These are phyloP conservation scores for Globisporangium solare DNA, from an alignment of 352 stramenopile genomes.

Conservation along the genomic window DNA sequence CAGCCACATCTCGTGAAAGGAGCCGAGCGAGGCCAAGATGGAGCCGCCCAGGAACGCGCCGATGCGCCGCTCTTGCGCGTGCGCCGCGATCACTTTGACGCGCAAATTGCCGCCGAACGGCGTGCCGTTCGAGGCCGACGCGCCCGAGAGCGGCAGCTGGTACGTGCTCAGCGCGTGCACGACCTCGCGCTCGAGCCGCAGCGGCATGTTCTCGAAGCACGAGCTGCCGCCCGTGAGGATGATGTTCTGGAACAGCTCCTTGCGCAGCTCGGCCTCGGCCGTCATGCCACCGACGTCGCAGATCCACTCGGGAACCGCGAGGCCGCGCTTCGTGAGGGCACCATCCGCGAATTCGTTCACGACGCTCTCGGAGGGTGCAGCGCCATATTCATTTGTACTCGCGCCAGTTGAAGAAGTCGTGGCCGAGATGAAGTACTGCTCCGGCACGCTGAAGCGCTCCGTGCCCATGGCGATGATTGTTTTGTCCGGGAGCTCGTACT, in stretches of 20 bases:
- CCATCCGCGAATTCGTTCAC: slow-evolving; percentile 7
- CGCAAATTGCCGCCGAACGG: slow-evolving; percentile 39
- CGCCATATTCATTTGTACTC: background rate
- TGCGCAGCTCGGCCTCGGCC: slow-evolving; percentile 68
- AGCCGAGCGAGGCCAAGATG: slow-evolving; percentile 95
- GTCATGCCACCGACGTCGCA: slow-evolving; percentile 57
- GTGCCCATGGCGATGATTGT: slow-evolving; percentile 78
- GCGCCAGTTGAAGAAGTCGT: slow-evolving; percentile 13
- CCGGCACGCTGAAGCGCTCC: slow-evolving; percentile 85
- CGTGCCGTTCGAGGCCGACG: slow-evolving; percentile 3
- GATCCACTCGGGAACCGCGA: slow-evolving; percentile 60
- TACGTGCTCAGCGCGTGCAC: slow-evolving; percentile 41
- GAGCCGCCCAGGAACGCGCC: slow-evolving; percentile 91
- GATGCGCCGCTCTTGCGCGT: slow-evolving; percentile 49
- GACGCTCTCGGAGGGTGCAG: background rate
- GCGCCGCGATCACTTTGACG: slow-evolving; percentile 61
- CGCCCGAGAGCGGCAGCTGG: slow-evolving; percentile 24
- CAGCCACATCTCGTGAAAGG: slow-evolving; percentile 99
- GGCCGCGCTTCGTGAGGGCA: slow-evolving; percentile 20
- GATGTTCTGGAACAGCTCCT: slow-evolving; percentile 82
- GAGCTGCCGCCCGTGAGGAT: slow-evolving; percentile 71
- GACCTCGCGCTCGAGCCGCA: slow-evolving; percentile 68
- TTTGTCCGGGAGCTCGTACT: slow-evolving; percentile 80
- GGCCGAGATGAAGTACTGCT: slow-evolving; percentile 77
- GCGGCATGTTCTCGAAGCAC: slow-evolving; percentile 79